Base-by-base conservation (phyloP, 805 yeast genomes). In the Wickerhamomyces bovis region DNA sequence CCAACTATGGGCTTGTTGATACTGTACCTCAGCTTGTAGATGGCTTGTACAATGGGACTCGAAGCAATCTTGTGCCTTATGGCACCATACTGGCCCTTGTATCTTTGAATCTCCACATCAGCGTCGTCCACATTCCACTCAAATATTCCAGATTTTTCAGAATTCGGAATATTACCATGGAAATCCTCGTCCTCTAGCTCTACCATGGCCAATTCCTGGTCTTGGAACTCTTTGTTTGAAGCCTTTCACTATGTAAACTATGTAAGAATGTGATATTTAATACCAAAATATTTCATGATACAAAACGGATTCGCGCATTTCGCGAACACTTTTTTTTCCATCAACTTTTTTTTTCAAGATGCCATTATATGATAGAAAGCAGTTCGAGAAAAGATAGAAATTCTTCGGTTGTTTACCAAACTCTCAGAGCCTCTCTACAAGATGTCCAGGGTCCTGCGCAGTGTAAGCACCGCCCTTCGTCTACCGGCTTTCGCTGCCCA, bases 51-150 rank as follows among this genome's bases (percentile, higher is more conserved):
- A 1, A 69, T 56, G 2, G 78, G 75, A 16, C 76, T 68, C 16
- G 65, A 65, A 31, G 71, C 53, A n/a, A 75, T 50, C 12, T 72
- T 70, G 47, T 67, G 65, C 50, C 66, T 67, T 33, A 64, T 46
- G 41, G 57, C 66, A 8, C 50, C 43, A 39, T 55, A 47, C 28
- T 50, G 46, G n/a, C 38, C 47, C 1, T 42, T 44, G 20, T 28
- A 40, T n/a, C 42, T 46, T 7, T 44, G 41, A 7, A 21, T 13
- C 5, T 42, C 19, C 2, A 20, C 38, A 3, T 23, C 25, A 10
- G 39, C 23, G 2, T 21, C 45, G 13, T 26, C 31, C 1, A 30
- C 2, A 18, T 44, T 43, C 56, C 54, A 54, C 2, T 41, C 23
- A 26, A 47, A 52, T 12, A 53, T 31, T 2, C 15, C 15, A 1